Conservation (phyloP, 2,329 filamentous ascomycete species). For the Sporothrix curviconia region DNA sequence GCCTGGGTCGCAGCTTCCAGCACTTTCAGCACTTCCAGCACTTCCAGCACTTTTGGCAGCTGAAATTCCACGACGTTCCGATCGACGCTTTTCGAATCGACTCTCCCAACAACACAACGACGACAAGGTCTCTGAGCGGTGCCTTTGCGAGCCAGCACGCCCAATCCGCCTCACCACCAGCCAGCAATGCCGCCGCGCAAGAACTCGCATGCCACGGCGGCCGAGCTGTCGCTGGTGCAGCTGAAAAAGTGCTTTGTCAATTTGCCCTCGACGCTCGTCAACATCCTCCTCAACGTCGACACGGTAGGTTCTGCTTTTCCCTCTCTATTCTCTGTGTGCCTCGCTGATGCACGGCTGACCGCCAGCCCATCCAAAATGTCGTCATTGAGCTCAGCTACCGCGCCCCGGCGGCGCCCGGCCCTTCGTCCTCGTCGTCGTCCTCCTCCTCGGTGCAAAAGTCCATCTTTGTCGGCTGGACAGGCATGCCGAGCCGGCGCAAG, state of each 20-base stretch:
- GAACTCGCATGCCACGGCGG: conserved; percentile 59
- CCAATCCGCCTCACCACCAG: neutral
- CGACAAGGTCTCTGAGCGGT: neutral
- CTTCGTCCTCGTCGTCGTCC: conserved; percentile 31
- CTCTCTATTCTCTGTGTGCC: neutral
- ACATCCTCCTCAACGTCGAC: conserved; percentile 80
- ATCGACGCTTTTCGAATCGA: neutral
- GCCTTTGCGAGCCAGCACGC: neutral
- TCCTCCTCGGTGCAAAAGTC: conserved; percentile 45
- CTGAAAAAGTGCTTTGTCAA: conserved; percentile 95
- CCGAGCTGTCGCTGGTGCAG: conserved; percentile 78
- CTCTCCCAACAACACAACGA: neutral
- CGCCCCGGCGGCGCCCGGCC: conserved; percentile 44
- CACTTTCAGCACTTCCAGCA: no score
- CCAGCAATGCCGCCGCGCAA: conserved; percentile 41
- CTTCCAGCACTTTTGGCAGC: neutral
- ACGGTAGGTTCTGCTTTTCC: conserved; percentile 53
- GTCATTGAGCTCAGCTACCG: conserved; percentile 84
- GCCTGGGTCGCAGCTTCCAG: neutral
- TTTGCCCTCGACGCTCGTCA: conserved; percentile 76
- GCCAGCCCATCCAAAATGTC: conserved; percentile 86
- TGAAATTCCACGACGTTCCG: neutral
- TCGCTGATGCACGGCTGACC: neutral
- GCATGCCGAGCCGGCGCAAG: conserved; percentile 89
- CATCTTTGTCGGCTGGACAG: conserved; percentile 91